phyloP scores from a whole-genome alignment of 345 rosid species.

The Pistacia integerrima region DNA sequence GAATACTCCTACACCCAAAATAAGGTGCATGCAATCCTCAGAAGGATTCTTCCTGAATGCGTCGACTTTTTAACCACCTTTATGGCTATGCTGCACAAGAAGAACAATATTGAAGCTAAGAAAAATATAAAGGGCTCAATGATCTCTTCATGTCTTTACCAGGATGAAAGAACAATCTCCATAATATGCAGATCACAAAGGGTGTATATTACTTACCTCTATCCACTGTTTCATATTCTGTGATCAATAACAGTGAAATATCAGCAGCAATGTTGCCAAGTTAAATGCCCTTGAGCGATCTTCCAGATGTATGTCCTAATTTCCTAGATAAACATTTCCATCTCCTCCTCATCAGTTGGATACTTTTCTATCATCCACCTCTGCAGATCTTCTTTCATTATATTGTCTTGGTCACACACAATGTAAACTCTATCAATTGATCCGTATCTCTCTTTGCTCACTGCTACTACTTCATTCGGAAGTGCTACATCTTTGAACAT shows the following conservation, averaged over 20 bases:
- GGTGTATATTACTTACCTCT: not conserved
- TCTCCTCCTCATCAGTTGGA: constrained; percentile 31
- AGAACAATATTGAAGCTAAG: not conserved
- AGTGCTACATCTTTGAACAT: not conserved
- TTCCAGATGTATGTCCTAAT: not conserved
- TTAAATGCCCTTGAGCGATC: no score
- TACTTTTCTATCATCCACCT: constrained; percentile 39
- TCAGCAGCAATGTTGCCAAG: not conserved
- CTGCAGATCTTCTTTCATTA: constrained; percentile 17
- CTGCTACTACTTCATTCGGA: not conserved
- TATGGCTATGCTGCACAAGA: not conserved
- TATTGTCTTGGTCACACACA: constrained; percentile 31
- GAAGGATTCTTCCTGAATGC: not conserved
- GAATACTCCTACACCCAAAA: not conserved
- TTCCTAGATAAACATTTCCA: not conserved
- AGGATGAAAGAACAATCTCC: not conserved
- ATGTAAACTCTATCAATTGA: constrained; percentile 31
- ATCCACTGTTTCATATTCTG: not conserved
- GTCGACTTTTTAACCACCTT: not conserved
- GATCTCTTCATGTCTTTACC: not conserved
- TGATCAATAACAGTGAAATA: not conserved
- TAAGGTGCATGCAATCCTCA: constrained; percentile 3
- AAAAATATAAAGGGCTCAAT: not conserved
- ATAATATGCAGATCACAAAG: not conserved
- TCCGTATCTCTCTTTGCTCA: constrained; percentile 35